phyloP scores from a whole-genome alignment of 805 yeast species.

The Tetrapisispora namnaoensis region DNA sequence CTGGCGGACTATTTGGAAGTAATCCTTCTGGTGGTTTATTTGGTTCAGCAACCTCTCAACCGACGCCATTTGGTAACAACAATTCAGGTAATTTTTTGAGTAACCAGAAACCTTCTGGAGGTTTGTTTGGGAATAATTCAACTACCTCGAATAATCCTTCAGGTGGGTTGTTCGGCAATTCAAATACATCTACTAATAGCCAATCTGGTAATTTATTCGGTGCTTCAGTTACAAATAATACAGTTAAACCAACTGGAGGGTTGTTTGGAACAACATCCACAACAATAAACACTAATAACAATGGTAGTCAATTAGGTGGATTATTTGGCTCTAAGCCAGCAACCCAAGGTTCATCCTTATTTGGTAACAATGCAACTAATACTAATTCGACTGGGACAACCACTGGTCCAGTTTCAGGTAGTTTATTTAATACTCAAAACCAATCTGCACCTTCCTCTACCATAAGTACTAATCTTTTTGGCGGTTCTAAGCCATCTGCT shows the following conservation, averaged over 20 bases:
- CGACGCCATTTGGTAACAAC: constrained; percentile 7
- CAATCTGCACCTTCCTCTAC: constrained; percentile 5
- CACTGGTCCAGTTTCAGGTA: constrained; percentile 6
- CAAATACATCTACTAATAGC: background rate
- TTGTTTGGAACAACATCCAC: constrained; percentile 26
- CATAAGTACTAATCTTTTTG: constrained; percentile 35
- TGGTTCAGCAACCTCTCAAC: background rate
- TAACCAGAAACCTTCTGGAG: constrained; percentile 23
- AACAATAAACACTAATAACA: constrained; percentile 6
- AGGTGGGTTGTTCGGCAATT: constrained; percentile 10
- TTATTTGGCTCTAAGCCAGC: constrained; percentile 26
- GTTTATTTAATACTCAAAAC: constrained; percentile 29
- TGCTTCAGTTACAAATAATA: constrained; percentile 8
- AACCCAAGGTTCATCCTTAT: constrained; percentile 21
- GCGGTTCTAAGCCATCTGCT: constrained; percentile 19
- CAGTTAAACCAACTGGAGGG: constrained; percentile 12
- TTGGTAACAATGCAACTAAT: constrained; percentile 21
- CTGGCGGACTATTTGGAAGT: constrained; percentile 30
- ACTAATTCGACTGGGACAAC: background rate
- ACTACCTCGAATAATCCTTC: constrained; percentile 8
- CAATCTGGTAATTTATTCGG: constrained; percentile 21
- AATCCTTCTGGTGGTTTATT: constrained; percentile 8
- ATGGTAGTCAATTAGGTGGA: constrained; percentile 16
- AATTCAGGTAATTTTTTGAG: constrained; percentile 7
- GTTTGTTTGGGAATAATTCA: constrained; percentile 2